Evolutionary conservation across 169 alveolate species (phyloP), one percentile per base, ranked within the genome.

Genomic region (Plasmodium knowlesi): DNA sequence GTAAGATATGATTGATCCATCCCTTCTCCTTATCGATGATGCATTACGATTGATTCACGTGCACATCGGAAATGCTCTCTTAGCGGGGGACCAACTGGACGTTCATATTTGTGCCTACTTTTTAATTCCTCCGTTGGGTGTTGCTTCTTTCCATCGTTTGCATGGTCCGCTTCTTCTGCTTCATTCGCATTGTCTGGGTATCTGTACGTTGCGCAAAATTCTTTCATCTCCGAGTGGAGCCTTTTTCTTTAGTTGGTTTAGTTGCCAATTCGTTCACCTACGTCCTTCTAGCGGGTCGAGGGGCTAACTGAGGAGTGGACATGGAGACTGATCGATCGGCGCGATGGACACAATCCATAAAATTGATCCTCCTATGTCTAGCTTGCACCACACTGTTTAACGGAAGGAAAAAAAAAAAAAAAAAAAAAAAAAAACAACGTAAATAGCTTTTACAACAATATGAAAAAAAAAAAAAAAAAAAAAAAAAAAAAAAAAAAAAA

Each of bases 401-500:
- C 53, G 16, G 53, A 41, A 41, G 16, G 0, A 41, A 41, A 41
- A 8, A 41, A 41, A 41, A 41, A 14, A 41, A 30, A 25, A 14
- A 37, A 46, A 46, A 41, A 81, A 46, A 46, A 37, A 81, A 81
- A 78, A 46, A 37, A 81, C 19, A 78, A n/a, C n/a, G n/a, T n/a
- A n/a, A n/a, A n/a, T n/a, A n/a, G n/a, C n/a, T n/a, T n/a, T n/a
- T n/a, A n/a, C n/a, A n/a, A n/a, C n/a, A n/a, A n/a, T n/a, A n/a
- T n/a, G n/a, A n/a, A n/a, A n/a, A n/a, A n/a, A n/a, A n/a, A n/a
- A n/a, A n/a, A n/a, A n/a, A 12, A 10, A 3, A 12, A 1, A 46
- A 46, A 2, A 46, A 46, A 46, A 12, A 46, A 46, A 12, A 46
- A 46, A 43, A 43, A 43, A 43, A 46, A 46, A 46, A 46, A 8